Evolutionary conservation across 352 stramenopile species (phyloP).

Genomic region (Phytophthora cactorum): DNA sequence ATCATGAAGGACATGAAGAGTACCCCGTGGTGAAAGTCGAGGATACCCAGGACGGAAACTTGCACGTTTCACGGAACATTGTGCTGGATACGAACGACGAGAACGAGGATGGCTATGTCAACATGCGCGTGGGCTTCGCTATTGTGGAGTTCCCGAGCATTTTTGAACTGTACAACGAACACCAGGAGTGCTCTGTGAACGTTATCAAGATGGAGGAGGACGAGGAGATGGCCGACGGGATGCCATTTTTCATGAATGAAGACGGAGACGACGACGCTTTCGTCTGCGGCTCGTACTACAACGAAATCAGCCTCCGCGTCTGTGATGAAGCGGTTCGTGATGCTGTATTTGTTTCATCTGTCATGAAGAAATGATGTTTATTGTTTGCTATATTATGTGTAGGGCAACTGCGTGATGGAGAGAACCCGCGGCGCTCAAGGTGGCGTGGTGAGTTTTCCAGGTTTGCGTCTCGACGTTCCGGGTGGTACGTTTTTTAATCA

Average conservation of each 20-base stretch:
- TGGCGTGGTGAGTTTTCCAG: slow-evolving; percentile 64
- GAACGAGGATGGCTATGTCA: slow-evolving; percentile 67
- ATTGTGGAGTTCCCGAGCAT: slow-evolving; percentile 79
- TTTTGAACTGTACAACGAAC: slow-evolving; percentile 71
- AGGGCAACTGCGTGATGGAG: slow-evolving; percentile 70
- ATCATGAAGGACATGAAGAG: slow-evolving; percentile 24
- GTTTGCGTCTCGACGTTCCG: slow-evolving; percentile 69
- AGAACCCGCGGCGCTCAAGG: slow-evolving; percentile 51
- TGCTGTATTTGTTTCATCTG: background rate
- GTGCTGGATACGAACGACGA: slow-evolving; percentile 70
- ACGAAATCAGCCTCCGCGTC: slow-evolving; percentile 64
- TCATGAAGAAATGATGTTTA: no score
- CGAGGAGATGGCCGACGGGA: slow-evolving; percentile 58
- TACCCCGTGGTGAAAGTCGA: slow-evolving; percentile 71
- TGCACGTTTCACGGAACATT: slow-evolving; percentile 62
- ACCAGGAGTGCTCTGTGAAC: slow-evolving; percentile 69
- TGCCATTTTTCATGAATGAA: slow-evolving; percentile 79
- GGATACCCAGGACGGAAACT: slow-evolving; percentile 49
- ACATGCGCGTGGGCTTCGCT: slow-evolving; percentile 67
- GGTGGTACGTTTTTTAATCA: slow-evolving; percentile 42
- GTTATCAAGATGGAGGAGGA: slow-evolving; percentile 84
- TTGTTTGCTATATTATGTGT: background rate
- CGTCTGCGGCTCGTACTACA: slow-evolving; percentile 68
- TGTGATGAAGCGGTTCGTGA: slow-evolving; percentile 56
- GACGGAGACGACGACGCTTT: slow-evolving; percentile 70